Percentiles rank a stretch among this genome's conserved stretches.
Evolutionary conservation across 768 basidiomycete genomes (phyloP).

Genomic region (Hydnum rufescens): DNA sequence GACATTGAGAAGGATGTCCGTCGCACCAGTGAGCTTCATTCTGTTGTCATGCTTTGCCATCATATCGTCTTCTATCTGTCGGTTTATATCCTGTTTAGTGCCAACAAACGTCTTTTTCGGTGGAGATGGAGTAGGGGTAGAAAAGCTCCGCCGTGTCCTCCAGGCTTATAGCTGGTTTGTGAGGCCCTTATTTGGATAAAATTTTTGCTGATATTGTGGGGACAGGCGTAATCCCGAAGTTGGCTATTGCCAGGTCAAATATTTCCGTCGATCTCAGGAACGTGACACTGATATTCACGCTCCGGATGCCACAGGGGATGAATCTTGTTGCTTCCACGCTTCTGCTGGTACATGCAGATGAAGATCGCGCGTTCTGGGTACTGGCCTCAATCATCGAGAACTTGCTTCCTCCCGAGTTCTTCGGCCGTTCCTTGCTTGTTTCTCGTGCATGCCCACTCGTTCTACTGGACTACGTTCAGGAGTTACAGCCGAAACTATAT

Average conservation of each 20-base stretch:
- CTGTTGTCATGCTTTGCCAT: background rate
- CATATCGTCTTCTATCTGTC: too few species aligned
- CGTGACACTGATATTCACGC: background rate
- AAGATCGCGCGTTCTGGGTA: slow-evolving; percentile 96
- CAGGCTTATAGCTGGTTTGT: slow-evolving; percentile 80
- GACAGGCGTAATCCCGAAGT: slow-evolving; percentile 73
- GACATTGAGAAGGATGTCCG: slow-evolving; percentile 97
- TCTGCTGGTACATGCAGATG: slow-evolving; percentile 78
- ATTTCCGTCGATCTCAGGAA: background rate
- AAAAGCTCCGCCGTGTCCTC: slow-evolving; percentile 77
- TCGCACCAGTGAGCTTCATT: slow-evolving; percentile 29
- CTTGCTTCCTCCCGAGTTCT: slow-evolving; percentile 82
- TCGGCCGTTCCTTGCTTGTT: slow-evolving; percentile 76
- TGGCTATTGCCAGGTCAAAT: slow-evolving; percentile 58
- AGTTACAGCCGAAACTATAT: slow-evolving; percentile 53
- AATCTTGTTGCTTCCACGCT: slow-evolving; percentile 90
- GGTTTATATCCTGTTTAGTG: too few species aligned
- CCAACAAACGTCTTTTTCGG: slow-evolving; percentile 94
- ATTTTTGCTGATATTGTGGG: background rate
- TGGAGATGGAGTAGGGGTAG: slow-evolving; percentile 85
- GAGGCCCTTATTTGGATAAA: too few species aligned
- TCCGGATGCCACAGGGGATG: slow-evolving; percentile 34
- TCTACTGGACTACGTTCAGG: slow-evolving; percentile 69
- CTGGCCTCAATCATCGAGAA: slow-evolving; percentile 75
- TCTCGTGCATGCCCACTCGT: slow-evolving; percentile 90